Evolutionary conservation across 1,284 basidiomycete genomes (phyloP), one percentile per base, ranked within the genome.

Genomic region (Rhodotorula sp.): DNA sequence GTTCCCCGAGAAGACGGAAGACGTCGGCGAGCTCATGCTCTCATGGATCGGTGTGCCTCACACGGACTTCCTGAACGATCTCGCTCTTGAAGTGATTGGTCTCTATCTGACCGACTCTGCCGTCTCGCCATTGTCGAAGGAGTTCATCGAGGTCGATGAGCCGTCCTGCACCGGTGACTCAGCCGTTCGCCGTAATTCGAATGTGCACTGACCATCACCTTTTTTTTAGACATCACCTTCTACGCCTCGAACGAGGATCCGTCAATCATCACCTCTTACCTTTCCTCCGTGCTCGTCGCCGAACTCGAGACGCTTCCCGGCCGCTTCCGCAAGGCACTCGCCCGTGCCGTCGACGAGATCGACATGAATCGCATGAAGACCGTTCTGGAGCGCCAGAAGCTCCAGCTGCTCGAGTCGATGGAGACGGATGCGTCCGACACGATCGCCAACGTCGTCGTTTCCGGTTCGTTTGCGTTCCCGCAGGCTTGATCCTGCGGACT

Each of bases 1-100:
- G 76, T 99, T 99, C 78, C 96, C 96, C n/a, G 96, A 98, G 81
- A 88, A 92, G 80, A 95, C 99, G 79, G 96, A 99, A 83, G 93
- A 57, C 20, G 78, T 92, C 73, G 95, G 96, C 52, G 94, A 98
- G 82, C 79, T 98, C 11, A 83, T 87, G 56, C 84, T 97, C 66
- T 86, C 84, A 29, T 96, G 89, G 83, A 83, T 91, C 70, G 94
- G 95, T 56, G 68, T 73, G 0, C 47, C 91, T 90, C 46, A 79
- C 22, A 87, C 86, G 66, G 86, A 89, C 70, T 92, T 89, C 79
- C 79, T 94, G 65, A 87, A 89, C 74, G 85, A 88, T 73, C 89
- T 90, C 85, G 94, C 93, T 11, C 80, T 98, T 70, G 91, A 94
- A 74, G 83, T 97, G 51, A 82, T 99, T 29, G 85, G 86, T n/a